Conservation (phyloP, 495 filamentous ascomycete genomes). For the Apiosordaria backusii region DNA sequence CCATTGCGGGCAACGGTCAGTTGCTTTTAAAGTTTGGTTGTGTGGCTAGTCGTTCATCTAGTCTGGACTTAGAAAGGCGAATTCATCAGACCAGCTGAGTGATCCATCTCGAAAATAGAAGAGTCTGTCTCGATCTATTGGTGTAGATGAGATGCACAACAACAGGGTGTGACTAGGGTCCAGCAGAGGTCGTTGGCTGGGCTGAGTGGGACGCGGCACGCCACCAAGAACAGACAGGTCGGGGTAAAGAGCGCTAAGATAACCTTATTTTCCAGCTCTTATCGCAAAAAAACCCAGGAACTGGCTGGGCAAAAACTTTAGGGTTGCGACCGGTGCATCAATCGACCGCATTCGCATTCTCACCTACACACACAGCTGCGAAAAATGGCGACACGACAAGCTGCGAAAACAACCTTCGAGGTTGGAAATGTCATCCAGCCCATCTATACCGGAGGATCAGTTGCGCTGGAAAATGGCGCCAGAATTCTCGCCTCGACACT, state of each 20-base stretch:
- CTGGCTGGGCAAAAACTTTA: constrained; percentile 22
- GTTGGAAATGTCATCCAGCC: constrained; percentile 76
- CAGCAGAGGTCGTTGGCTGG: background rate
- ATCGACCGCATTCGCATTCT: constrained; percentile 3
- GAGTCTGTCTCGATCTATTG: too few species aligned
- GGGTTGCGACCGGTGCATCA: constrained; percentile 8
- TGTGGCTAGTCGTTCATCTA: too few species aligned
- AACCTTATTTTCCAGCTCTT: constrained; percentile 35
- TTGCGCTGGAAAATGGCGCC: constrained; percentile 77
- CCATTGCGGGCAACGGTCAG: constrained; percentile 34
- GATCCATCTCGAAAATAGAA: background rate
- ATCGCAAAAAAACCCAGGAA: constrained; percentile 24
- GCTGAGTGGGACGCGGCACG: constrained; percentile 12
- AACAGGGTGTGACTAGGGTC: too few species aligned
- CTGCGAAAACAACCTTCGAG: constrained; percentile 80
- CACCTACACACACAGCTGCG: constrained; percentile 8
- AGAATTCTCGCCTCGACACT: constrained; percentile 80
- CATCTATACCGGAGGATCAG: constrained; percentile 87
- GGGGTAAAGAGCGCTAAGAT: constrained; percentile 32
- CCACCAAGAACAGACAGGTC: background rate
- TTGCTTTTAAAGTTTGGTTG: too few species aligned
- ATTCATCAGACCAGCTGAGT: background rate
- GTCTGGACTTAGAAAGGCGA: background rate
- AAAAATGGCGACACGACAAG: constrained; percentile 48
- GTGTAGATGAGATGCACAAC: background rate